phyloP scores from a whole-genome alignment of 2,329 filamentous ascomycete genomes.

The Fusarium graminum region DNA sequence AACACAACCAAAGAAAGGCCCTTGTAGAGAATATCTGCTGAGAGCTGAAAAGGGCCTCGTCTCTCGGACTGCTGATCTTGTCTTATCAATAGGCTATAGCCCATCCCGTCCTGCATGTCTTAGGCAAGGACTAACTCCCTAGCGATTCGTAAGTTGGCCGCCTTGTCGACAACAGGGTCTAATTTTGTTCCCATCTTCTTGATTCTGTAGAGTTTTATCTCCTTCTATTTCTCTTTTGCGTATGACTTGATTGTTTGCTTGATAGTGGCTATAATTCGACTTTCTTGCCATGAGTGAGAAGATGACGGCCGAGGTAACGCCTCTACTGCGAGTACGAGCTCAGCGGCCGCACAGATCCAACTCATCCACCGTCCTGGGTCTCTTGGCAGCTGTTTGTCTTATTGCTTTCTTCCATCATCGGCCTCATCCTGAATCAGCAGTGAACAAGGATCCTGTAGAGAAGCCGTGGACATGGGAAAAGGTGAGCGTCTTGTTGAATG shows the following conservation, averaged over 20 bases:
- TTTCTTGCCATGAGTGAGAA: conserved; percentile 39
- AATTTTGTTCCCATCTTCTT: background rate
- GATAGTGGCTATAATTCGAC: background rate
- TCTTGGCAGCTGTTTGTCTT: conserved; percentile 38
- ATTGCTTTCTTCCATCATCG: conserved; percentile 41
- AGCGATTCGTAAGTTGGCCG: conserved; percentile 23
- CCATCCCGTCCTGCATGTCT: conserved; percentile 29
- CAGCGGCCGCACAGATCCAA: conserved; percentile 20
- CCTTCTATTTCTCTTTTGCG: no score
- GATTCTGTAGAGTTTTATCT: background rate
- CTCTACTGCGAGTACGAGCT: conserved; percentile 27
- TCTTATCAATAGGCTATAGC: conserved; percentile 33
- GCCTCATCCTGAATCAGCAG: conserved; percentile 19
- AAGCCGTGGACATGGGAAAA: conserved; percentile 49
- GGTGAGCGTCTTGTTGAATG: conserved; percentile 17
- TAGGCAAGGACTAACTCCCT: conserved; percentile 11
- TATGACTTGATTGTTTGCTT: background rate
- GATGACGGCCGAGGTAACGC: conserved; percentile 21
- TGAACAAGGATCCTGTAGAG: conserved; percentile 6
- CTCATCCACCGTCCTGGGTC: conserved; percentile 26
- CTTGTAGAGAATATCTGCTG: conserved; percentile 1
- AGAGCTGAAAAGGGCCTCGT: conserved; percentile 19
- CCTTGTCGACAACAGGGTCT: conserved; percentile 7
- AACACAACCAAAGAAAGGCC: conserved; percentile 1
- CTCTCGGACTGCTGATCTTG: conserved; percentile 8